These are phyloP conservation scores for Polychaeton citri DNA, from an alignment of 2,329 filamentous ascomycete genomes.

Conservation along the genomic window DNA sequence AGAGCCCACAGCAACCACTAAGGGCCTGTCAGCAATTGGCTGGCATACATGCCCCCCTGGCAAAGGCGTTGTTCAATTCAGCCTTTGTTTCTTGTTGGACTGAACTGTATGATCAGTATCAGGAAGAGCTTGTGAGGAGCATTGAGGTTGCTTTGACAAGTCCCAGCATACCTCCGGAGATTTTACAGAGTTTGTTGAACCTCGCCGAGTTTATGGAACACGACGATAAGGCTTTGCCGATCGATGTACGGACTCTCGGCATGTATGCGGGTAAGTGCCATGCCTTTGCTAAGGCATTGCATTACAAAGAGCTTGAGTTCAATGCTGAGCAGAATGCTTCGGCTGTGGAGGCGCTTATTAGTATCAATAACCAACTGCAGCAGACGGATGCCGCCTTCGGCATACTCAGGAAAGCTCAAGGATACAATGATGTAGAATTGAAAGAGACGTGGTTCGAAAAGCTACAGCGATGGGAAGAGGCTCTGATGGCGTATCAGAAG, in stretches of 20 bases:
- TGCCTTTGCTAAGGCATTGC: conserved; percentile 91
- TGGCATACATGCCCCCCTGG: conserved; percentile 80
- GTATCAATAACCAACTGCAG: conserved; percentile 98
- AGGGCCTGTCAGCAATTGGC: conserved; percentile 85
- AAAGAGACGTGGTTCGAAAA: conserved; percentile 99
- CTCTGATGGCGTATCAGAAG: conserved; percentile 78
- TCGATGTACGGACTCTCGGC: conserved; percentile 88
- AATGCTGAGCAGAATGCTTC: conserved; percentile 92
- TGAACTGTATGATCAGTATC: conserved; percentile 90
- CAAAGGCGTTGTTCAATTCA: conserved; percentile 92
- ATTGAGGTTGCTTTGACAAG: conserved; percentile 94
- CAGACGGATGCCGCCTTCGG: conserved; percentile 98
- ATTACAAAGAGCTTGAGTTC: conserved; percentile 98
- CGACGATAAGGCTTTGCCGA: conserved; percentile 93
- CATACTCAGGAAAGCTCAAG: conserved; percentile 88
- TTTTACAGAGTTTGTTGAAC: conserved; percentile 86
- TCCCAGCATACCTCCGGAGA: conserved; percentile 87
- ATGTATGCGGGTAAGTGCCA: conserved; percentile 94
- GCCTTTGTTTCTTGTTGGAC: conserved; percentile 99
- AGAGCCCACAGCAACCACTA: conserved; percentile 90
- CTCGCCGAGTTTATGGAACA: conserved; percentile 99
- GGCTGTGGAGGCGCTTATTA: conserved; percentile 92
- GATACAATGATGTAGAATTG: conserved; percentile 89
- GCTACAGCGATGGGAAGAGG: conserved; percentile 95
- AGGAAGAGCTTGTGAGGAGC: conserved; percentile 88